Percentiles rank a stretch among this genome's conserved stretches.
Conservation (phyloP, 495 filamentous ascomycete genomes). For the Penicillium arizonense region DNA sequence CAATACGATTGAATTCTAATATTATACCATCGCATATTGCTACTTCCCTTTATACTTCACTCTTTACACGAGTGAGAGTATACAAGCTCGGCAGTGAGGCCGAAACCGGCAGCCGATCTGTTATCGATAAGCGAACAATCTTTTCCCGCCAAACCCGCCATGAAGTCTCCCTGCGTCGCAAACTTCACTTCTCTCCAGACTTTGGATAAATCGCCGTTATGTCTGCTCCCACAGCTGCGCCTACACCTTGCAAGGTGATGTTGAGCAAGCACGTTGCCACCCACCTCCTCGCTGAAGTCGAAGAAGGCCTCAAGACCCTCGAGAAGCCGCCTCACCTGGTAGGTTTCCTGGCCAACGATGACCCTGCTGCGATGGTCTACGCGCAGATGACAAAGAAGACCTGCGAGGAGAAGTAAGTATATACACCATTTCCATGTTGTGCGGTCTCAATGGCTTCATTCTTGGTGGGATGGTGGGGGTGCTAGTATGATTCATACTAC, state of each 20-base stretch:
- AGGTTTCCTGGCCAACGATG: slow-evolving; percentile 87
- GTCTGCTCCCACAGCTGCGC: slow-evolving; percentile 32
- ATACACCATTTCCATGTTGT: slow-evolving; percentile 16
- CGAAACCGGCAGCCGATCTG: slow-evolving; percentile 35
- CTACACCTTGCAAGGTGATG: slow-evolving; percentile 79
- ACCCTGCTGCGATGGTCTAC: slow-evolving; percentile 89
- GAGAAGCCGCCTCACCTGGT: slow-evolving; percentile 73
- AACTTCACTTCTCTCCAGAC: slow-evolving; percentile 11
- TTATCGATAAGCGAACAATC: slow-evolving; percentile 49
- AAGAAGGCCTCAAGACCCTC: slow-evolving; percentile 65
- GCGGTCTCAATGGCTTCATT: slow-evolving; percentile 13
- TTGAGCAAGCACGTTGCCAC: slow-evolving; percentile 81
- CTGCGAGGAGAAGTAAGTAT: slow-evolving; percentile 82
- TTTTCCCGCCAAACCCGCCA: slow-evolving; percentile 25
- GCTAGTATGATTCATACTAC: slow-evolving; percentile 26
- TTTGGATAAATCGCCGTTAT: slow-evolving; percentile 20
- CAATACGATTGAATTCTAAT: neutral
- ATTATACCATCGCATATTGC: neutral
- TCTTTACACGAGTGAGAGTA: neutral
- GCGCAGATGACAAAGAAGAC: slow-evolving; percentile 98
- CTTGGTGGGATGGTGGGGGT: slow-evolving; percentile 14
- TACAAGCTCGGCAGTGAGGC: slow-evolving; percentile 17
- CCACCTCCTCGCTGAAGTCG: slow-evolving; percentile 73
- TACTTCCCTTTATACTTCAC: neutral
- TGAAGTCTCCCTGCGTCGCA: slow-evolving; percentile 19